Conservation (phyloP, 2,329 filamentous ascomycete species). For the Cercospora brassicicola region DNA sequence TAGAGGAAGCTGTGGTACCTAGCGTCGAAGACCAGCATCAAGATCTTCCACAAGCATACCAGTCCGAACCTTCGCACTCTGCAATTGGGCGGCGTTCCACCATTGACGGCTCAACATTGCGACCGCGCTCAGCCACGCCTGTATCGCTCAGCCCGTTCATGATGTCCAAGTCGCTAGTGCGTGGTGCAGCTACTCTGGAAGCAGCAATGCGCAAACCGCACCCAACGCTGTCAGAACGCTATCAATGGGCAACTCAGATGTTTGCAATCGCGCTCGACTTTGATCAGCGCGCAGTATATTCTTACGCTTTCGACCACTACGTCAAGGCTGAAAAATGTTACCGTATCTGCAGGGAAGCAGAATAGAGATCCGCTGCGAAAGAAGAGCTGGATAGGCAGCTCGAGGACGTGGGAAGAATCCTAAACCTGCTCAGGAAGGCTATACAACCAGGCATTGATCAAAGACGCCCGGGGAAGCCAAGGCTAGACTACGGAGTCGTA, state of each 20-base stretch:
- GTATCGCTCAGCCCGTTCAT: background rate
- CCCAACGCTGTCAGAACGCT: background rate
- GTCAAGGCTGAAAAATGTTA: background rate
- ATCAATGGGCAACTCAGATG: background rate
- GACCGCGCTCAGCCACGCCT: background rate
- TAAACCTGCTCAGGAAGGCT: background rate
- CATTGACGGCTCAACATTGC: background rate
- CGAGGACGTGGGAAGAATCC: background rate
- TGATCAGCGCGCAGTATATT: constrained; percentile 1
- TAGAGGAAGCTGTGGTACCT: background rate
- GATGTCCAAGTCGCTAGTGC: background rate
- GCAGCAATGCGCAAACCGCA: background rate
- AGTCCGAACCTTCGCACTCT: background rate
- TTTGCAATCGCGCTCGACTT: constrained; percentile 1
- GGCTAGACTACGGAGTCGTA: background rate
- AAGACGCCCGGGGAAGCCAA: constrained; percentile 2
- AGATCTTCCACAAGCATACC: background rate
- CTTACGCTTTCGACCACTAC: constrained; percentile 7
- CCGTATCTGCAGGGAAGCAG: background rate
- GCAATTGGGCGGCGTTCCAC: background rate
- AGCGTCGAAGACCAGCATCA: background rate
- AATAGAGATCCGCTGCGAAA: background rate
- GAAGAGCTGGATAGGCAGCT: constrained; percentile 3
- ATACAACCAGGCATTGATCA: constrained; percentile 1
- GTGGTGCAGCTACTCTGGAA: background rate